phyloP scores from a whole-genome alignment of 2,329 filamentous ascomycete species.

The Nothophaeocryptopus gaeumannii region DNA sequence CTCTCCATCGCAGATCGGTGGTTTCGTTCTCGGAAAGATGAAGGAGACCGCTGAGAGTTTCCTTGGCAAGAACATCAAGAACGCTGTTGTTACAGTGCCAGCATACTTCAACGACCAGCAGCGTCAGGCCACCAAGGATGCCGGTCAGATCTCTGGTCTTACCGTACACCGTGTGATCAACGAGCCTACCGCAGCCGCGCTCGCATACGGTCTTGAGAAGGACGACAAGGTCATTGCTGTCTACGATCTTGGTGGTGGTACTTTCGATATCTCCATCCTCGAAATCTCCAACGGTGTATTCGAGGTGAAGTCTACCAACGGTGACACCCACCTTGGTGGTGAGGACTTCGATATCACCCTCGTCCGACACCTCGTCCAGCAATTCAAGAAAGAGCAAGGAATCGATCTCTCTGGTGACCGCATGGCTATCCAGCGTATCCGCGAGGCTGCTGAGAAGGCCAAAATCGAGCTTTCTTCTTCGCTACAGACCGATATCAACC shows the following conservation, averaged over 20 bases:
- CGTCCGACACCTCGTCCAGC: constrained; percentile 86
- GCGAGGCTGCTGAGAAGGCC: constrained; percentile 97
- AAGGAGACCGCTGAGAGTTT: constrained; percentile 97
- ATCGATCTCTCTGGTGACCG: constrained; percentile 88
- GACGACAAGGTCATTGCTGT: constrained; percentile 89
- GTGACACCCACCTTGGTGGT: constrained; percentile 96
- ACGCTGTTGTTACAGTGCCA: constrained; percentile 93
- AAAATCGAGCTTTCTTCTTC: constrained; percentile 98
- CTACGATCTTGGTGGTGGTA: constrained; percentile 97
- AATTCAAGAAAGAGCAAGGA: constrained; percentile 94
- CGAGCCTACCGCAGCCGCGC: constrained; percentile 92
- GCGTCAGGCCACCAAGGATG: constrained; percentile 97
- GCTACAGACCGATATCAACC: constrained; percentile 93
- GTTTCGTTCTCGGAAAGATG: constrained; percentile 96
- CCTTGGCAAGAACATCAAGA: constrained; percentile 85
- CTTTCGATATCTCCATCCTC: constrained; percentile 97
- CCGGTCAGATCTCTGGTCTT: constrained; percentile 90
- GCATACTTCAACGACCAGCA: constrained; percentile 99
- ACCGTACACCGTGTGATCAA: constrained; percentile 98
- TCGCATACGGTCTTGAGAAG: constrained; percentile 96
- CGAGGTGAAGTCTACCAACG: constrained; percentile 98
- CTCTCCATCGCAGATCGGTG: constrained; percentile 97
- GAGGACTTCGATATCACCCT: constrained; percentile 97
- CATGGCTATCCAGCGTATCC: constrained; percentile 98
- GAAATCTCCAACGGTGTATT: constrained; percentile 98